These are phyloP conservation scores for Trebouxia sp. DNA, from an alignment of 139 green algal genomes.

Conservation along the genomic window DNA sequence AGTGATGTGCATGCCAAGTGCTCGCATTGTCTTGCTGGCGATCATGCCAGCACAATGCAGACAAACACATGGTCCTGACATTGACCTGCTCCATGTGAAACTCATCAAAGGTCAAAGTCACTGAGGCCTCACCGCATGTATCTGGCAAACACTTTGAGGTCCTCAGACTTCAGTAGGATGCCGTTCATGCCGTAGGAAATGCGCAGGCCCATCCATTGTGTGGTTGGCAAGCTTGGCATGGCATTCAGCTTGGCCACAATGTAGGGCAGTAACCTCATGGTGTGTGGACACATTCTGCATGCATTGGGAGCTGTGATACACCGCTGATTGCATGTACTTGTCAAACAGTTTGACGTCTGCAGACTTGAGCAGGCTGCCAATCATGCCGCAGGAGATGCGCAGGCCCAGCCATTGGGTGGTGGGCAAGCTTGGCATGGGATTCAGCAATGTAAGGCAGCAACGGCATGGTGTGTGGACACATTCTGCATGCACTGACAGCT, in stretches of 20 bases:
- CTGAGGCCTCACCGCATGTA: slow-evolving; percentile 32
- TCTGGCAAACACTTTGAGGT: slow-evolving; percentile 18
- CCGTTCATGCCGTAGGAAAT: slow-evolving; percentile 52
- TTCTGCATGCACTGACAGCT: slow-evolving; percentile 20
- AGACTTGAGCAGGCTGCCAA: slow-evolving; percentile 41
- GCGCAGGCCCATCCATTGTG: slow-evolving; percentile 42
- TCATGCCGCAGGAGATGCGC: slow-evolving; percentile 50
- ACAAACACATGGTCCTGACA: too few species aligned
- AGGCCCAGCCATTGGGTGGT: slow-evolving; percentile 41
- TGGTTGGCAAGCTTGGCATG: neutral
- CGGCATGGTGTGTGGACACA: slow-evolving; percentile 38
- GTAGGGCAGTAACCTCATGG: slow-evolving; percentile 36
- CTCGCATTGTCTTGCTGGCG: too few species aligned
- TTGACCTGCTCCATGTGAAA: too few species aligned
- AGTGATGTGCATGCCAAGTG: too few species aligned
- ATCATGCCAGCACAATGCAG: too few species aligned
- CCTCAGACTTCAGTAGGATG: slow-evolving; percentile 36
- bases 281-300: slow-evolving; percentile 39
- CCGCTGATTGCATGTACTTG: slow-evolving; percentile 29
- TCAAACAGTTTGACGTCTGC: slow-evolving; percentile 21
- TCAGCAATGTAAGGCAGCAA: slow-evolving; percentile 35
- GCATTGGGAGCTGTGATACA: neutral
- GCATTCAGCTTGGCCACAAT: slow-evolving; percentile 32
- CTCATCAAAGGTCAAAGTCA: neutral
- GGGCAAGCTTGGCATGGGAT: neutral